These are phyloP conservation scores for Globisporangium heterothallicum DNA, from an alignment of 352 stramenopile species.

Conservation along the genomic window DNA sequence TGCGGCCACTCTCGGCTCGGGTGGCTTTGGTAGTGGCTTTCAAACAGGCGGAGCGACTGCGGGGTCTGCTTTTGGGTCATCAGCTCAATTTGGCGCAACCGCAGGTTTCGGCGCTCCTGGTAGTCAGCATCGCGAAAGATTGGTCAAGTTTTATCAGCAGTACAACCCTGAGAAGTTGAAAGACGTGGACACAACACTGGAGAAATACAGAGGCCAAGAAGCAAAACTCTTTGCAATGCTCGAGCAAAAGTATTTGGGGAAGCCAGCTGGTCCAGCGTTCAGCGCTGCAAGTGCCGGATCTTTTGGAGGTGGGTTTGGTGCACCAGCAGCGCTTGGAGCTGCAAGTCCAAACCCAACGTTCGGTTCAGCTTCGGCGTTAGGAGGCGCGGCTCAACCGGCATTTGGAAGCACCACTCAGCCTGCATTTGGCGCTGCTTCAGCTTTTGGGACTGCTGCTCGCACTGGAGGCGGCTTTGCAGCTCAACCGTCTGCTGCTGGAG, in stretches of 20 bases:
- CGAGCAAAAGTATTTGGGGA: slow-evolving; percentile 68
- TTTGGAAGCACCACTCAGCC: slow-evolving; percentile 17
- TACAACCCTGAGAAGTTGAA: slow-evolving; percentile 67
- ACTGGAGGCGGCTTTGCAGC: slow-evolving; percentile 4
- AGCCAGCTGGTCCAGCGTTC: slow-evolving; percentile 24
- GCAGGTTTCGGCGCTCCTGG: slow-evolving; percentile 13
- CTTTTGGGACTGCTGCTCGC: slow-evolving; percentile 8
- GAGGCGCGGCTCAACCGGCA: slow-evolving; percentile 18
- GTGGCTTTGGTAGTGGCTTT: slow-evolving; percentile 12
- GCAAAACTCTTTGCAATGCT: slow-evolving; percentile 65
- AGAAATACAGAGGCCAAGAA: slow-evolving; percentile 73
- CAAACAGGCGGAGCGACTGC: background rate
- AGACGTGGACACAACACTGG: slow-evolving; percentile 59
- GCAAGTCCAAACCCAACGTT: slow-evolving; percentile 34
- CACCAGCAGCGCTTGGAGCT: slow-evolving; percentile 39
- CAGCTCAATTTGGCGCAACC: slow-evolving; percentile 28
- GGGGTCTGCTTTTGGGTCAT: slow-evolving; percentile 12
- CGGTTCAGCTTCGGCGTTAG: slow-evolving; percentile 40
- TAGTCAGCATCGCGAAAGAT: slow-evolving; percentile 42
- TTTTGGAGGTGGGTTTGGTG: slow-evolving; percentile 43
- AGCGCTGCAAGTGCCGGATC: slow-evolving; percentile 26
- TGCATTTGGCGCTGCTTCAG: slow-evolving; percentile 26
- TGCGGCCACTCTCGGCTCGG: slow-evolving; percentile 5
- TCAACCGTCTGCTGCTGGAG: slow-evolving; percentile 8
- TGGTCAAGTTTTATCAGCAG: slow-evolving; percentile 68